Evolutionary conservation across 345 rosid genomes (phyloP).

Genomic region (Lumnitzera racemosa): DNA sequence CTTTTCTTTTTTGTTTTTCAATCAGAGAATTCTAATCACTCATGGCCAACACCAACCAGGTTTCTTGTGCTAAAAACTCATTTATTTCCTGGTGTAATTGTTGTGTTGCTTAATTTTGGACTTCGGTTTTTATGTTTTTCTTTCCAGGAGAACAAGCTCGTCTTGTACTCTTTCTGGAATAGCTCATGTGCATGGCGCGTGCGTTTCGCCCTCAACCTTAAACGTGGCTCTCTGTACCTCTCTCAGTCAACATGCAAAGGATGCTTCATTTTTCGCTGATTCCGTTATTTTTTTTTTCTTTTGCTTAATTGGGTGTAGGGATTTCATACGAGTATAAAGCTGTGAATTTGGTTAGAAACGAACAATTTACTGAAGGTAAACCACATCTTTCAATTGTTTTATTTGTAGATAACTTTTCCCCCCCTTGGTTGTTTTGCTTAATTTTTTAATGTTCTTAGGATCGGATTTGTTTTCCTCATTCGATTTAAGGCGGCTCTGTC

Average conservation of each 20-base stretch:
- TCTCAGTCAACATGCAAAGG: not conserved
- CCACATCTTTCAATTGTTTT: no score
- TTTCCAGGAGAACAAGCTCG: constrained; percentile 10
- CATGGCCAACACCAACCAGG: no score
- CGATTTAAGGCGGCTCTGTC: no score
- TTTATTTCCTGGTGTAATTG: no score
- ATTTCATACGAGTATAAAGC: constrained; percentile 38
- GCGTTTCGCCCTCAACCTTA: constrained; percentile 47
- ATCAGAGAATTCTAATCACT: no score
- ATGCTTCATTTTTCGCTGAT: not conserved
- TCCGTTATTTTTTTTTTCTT: not conserved
- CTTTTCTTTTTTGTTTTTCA: no score
- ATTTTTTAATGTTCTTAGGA: not conserved
- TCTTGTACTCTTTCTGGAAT: constrained; percentile 43
- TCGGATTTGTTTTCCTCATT: no score
- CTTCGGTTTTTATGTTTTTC: not conserved
- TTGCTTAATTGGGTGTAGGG: constrained; percentile 17
- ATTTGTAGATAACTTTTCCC: not conserved
- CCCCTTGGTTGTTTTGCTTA: not conserved
- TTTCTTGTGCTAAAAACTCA: no score
- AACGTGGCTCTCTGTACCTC: constrained; percentile 18
- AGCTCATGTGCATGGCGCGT: constrained; percentile 72
- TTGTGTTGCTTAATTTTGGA: no score
- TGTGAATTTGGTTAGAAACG: constrained; percentile 36
- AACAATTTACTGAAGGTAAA: constrained; percentile 37